phyloP scores from a whole-genome alignment of 805 yeast genomes.

The Barnettozyma sp. region DNA sequence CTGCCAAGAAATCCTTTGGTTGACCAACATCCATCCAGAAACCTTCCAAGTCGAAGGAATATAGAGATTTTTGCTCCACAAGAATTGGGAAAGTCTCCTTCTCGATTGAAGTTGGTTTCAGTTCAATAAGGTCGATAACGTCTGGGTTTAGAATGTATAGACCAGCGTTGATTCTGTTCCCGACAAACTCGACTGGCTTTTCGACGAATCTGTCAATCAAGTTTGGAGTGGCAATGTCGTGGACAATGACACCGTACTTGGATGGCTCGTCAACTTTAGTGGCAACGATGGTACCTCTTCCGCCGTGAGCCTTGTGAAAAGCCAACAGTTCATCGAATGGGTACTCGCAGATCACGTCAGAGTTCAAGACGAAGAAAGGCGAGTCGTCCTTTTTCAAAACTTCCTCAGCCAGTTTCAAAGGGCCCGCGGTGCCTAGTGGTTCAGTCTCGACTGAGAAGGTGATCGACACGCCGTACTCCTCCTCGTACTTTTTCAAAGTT shows the following conservation, averaged over 20 bases:
- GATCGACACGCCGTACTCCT: slow-evolving; percentile 88
- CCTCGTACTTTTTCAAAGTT: slow-evolving; percentile 88
- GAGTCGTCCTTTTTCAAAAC: slow-evolving; percentile 89
- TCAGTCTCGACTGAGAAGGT: slow-evolving; percentile 98
- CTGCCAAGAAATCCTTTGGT: slow-evolving; percentile 98
- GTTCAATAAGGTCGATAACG: slow-evolving; percentile 91
- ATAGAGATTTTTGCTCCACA: slow-evolving; percentile 81
- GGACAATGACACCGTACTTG: slow-evolving; percentile 98
- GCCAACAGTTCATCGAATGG: slow-evolving; percentile 89
- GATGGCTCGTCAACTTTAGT: slow-evolving; percentile 99
- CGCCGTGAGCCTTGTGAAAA: slow-evolving; percentile 95
- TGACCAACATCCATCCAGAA: slow-evolving; percentile 99
- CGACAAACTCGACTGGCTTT: slow-evolving; percentile 98
- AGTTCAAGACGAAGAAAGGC: slow-evolving; percentile 96
- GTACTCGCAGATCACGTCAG: slow-evolving; percentile 98
- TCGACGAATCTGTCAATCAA: slow-evolving; percentile 98
- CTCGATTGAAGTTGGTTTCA: slow-evolving; percentile 98
- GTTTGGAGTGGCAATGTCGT: slow-evolving; percentile 90
- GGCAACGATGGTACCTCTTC: slow-evolving; percentile 97
- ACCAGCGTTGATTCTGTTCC: slow-evolving; percentile 99
- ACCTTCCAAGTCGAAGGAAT: slow-evolving; percentile 96
- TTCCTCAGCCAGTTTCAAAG: slow-evolving; percentile 92
- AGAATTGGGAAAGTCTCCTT: slow-evolving; percentile 98
- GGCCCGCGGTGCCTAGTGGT: slow-evolving; percentile 99
- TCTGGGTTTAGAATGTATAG: slow-evolving; percentile 95